Conservation (phyloP, 2,329 filamentous ascomycete genomes). For the Biscogniauxia mediterranea region DNA sequence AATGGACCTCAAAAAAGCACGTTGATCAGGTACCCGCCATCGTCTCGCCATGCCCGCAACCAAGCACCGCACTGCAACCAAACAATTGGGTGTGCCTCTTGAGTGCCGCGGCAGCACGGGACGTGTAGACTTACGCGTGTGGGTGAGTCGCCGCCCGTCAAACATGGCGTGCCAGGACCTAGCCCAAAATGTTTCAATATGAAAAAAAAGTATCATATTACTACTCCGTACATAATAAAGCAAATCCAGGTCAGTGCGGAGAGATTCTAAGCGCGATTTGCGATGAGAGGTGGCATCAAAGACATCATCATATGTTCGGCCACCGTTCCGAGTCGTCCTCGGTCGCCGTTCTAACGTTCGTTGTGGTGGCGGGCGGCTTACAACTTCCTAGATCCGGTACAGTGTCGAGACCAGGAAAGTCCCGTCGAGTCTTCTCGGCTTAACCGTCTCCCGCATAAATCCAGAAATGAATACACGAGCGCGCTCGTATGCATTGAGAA, state of each 20-base stretch:
- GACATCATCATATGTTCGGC: background rate
- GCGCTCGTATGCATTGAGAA: background rate
- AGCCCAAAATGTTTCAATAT: background rate
- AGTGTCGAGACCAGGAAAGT: background rate
- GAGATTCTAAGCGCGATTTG: background rate
- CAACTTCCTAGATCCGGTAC: background rate
- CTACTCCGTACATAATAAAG: background rate
- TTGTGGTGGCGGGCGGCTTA: background rate
- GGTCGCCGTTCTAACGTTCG: background rate
- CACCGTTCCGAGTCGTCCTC: background rate
- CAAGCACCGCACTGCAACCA: background rate
- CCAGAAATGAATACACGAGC: background rate
- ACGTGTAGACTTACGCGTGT: background rate
- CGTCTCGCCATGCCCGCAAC: background rate
- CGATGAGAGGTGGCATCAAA: background rate
- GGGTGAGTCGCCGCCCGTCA: background rate
- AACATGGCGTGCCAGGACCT: background rate
- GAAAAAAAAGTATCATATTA: background rate
- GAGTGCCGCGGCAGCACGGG: background rate
- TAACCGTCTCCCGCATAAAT: background rate
- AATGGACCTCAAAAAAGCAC: background rate
- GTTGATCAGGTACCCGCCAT: conserved; percentile 1
- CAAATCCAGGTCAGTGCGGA: background rate
- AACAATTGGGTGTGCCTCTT: background rate
- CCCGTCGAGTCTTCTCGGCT: background rate